Conservation (phyloP, 352 stramenopile species). For the Blastocystis sp. region DNA sequence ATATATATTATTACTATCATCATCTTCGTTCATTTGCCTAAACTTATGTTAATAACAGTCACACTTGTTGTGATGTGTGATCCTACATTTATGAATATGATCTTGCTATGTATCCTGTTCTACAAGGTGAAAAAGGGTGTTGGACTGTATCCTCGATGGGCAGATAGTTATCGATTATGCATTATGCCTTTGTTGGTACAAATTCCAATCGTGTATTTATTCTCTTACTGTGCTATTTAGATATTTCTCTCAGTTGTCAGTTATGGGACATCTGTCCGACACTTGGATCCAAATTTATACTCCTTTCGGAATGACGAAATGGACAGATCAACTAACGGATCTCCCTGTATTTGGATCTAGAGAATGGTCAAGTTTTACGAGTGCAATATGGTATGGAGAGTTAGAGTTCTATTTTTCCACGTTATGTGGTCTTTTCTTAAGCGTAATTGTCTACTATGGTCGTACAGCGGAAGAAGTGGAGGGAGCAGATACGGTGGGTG, state of each 20-base stretch:
- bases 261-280: neutral
- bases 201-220: neutral
- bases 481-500: neutral
- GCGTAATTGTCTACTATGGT: constrained; percentile 27
- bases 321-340: neutral
- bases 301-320: constrained; percentile 29
- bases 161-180: neutral
- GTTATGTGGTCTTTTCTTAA: constrained; percentile 13
- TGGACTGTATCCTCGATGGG: constrained; percentile 17
- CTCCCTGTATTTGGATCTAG: neutral
- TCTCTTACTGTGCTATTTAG: neutral
- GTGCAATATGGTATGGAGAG: constrained; percentile 24
- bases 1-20: constrained; percentile 57
- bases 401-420: constrained; percentile 57
- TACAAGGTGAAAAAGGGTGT: neutral
- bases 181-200: neutral
- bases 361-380: neutral
- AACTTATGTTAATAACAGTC: constrained; percentile 14
- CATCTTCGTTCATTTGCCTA: constrained; percentile 41
- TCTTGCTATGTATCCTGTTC: neutral
- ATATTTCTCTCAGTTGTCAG: constrained; percentile 30
- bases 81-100: constrained; percentile 24
- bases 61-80: constrained; percentile 37
- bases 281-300: neutral
- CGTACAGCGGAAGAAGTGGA: constrained; percentile 31